Evolutionary conservation across 78 protist genomes (phyloP).

Genomic region (Dictyostelium firmibasis): DNA sequence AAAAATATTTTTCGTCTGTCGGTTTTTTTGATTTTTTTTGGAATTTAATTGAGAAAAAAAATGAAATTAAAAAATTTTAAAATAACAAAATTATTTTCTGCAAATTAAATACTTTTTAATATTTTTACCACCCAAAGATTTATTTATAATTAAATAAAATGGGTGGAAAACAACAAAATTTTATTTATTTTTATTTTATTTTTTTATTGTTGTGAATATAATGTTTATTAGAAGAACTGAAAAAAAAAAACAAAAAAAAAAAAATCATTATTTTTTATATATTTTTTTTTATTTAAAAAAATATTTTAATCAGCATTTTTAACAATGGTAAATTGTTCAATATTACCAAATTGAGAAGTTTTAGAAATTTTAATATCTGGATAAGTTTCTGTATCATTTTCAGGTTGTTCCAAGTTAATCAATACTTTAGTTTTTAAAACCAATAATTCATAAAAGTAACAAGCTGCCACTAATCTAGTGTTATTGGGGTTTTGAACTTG

Average conservation of each 20-base stretch:
- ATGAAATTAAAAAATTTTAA: not conserved
- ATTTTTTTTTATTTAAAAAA: not conserved
- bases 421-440: constrained; percentile 57
- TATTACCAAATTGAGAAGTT: constrained; percentile 17
- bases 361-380: constrained; percentile 57
- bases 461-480: constrained; percentile 3
- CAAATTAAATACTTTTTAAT: too few species aligned
- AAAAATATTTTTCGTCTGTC: not conserved
- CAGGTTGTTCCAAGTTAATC: constrained; percentile 37
- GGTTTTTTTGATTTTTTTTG: not conserved
- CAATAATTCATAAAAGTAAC: constrained; percentile 63
- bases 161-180: too few species aligned
- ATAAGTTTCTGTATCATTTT: constrained; percentile 38
- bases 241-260: too few species aligned
- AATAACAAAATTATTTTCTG: too few species aligned
- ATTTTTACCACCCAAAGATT: too few species aligned
- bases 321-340: not conserved
- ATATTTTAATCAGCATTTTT: not conserved
- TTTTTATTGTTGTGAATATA: too few species aligned
- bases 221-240: too few species aligned
- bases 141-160: too few species aligned
- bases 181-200: too few species aligned
- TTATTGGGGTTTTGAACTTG: not conserved
- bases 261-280: not conserved
- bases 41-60: not conserved